A percentile compares a stretch with the other conserved stretches of the same genome.
phyloP scores from a whole-genome alignment of 2,329 filamentous ascomycete species.

The Thielaviopsis euricoi region DNA sequence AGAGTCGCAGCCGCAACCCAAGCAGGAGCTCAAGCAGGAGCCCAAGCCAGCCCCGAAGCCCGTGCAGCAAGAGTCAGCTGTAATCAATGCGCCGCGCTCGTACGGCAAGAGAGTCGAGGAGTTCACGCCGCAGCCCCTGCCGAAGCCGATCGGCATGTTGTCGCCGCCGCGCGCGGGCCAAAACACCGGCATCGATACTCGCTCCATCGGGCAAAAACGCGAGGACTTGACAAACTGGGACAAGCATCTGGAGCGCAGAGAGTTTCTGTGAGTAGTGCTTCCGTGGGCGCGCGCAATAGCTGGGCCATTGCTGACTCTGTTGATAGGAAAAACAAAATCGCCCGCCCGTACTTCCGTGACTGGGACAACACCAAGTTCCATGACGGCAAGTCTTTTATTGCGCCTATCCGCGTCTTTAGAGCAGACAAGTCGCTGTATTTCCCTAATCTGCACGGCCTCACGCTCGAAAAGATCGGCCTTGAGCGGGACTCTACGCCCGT shows the following conservation, averaged over 20 bases:
- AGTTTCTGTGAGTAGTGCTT: constrained; percentile 54
- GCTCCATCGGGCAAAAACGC: constrained; percentile 49
- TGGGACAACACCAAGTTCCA: constrained; percentile 72
- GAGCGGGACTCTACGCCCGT: constrained; percentile 56
- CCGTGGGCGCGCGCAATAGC: too few relatives aligned
- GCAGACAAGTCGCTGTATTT: constrained; percentile 75
- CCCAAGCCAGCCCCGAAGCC: constrained; percentile 11
- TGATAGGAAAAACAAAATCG: constrained; percentile 52
- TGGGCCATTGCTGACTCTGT: not conserved
- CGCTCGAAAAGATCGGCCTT: constrained; percentile 42
- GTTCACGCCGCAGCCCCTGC: constrained; percentile 42
- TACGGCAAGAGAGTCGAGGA: constrained; percentile 38
- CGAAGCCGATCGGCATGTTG: constrained; percentile 67
- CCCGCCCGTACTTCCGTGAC: constrained; percentile 88
- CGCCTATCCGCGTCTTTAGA: constrained; percentile 71
- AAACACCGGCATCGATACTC: constrained; percentile 60
- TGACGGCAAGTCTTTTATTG: constrained; percentile 82
- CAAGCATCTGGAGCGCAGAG: constrained; percentile 61
- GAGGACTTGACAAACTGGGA: constrained; percentile 75
- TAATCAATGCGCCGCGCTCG: constrained; percentile 39
- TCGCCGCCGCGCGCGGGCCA: constrained; percentile 59
- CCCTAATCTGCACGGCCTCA: constrained; percentile 75
- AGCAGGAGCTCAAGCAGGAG: constrained; percentile 8
- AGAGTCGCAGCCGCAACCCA: constrained; percentile 17
- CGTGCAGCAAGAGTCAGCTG: constrained; percentile 19